A percentile compares a stretch with the other conserved stretches of the same genome.
These are phyloP conservation scores for Passalora sequoiae DNA, from an alignment of 2,329 filamentous ascomycete species.

Conservation along the genomic window DNA sequence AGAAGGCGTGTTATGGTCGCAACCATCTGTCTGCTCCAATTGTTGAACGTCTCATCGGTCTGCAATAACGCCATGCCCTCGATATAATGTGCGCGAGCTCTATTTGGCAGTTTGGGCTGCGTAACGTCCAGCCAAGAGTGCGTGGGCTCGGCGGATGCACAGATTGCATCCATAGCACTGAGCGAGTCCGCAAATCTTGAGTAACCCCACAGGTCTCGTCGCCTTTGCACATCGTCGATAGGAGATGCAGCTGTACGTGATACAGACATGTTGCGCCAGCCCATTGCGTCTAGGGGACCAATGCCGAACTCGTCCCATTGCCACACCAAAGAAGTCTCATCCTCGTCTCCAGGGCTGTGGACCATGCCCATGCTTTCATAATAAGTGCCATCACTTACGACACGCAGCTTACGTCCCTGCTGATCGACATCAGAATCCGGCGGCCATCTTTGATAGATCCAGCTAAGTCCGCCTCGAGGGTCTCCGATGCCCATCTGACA, in stretches of 20 bases:
- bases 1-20: constrained; percentile 29
- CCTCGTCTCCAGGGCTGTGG: constrained; percentile 39
- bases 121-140: constrained; percentile 54
- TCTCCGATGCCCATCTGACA: constrained; percentile 94
- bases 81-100: constrained; percentile 51
- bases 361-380: constrained; percentile 70
- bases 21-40: constrained; percentile 35
- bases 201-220: constrained; percentile 44
- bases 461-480: constrained; percentile 78
- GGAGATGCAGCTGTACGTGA: background rate
- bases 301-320: constrained; percentile 64
- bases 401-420: constrained; percentile 63
- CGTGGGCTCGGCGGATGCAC: constrained; percentile 44
- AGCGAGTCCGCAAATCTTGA: constrained; percentile 54
- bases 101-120: constrained; percentile 53
- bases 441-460: constrained; percentile 78
- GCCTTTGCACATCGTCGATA: background rate
- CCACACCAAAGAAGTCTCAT: constrained; percentile 61
- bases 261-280: constrained; percentile 35
- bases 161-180: constrained; percentile 62
- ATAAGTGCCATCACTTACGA: constrained; percentile 79
- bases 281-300: constrained; percentile 19
- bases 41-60: constrained; percentile 45
- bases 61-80: constrained; percentile 52
- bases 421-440: constrained; percentile 64